Evolutionary conservation across 164 flowering plant species (phyloP).

Genomic region (Berberis thunbergii): DNA sequence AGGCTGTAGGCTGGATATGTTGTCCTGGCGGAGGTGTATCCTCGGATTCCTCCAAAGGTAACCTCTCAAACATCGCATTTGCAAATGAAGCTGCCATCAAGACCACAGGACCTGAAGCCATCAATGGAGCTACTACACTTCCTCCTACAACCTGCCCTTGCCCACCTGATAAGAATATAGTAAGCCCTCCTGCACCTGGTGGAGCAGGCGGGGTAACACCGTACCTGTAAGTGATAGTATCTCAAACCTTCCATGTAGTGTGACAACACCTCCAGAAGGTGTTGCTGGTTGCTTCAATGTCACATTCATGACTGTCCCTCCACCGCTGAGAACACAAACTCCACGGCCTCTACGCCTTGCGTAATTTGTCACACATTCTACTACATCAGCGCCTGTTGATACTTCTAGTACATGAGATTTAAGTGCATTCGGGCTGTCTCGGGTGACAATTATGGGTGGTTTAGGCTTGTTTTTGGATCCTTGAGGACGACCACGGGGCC

Average conservation of each 20-base stretch:
- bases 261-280: conserved; percentile 15
- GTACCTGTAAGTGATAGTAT: conserved; percentile 24
- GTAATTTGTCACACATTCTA: conserved; percentile 15
- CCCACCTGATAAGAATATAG: conserved; percentile 24
- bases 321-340: conserved; percentile 21
- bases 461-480: conserved; percentile 32
- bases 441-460: conserved; percentile 25
- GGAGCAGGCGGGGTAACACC: conserved; percentile 31
- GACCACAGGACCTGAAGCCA: conserved; percentile 24
- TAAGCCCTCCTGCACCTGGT: conserved; percentile 22
- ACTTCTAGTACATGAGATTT: conserved; percentile 24
- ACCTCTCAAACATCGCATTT: conserved; percentile 25
- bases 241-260: conserved; percentile 26
- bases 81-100: conserved; percentile 27
- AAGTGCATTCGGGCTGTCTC: conserved; percentile 25
- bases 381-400: conserved; percentile 20
- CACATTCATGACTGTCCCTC: conserved; percentile 22
- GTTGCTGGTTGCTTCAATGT: conserved; percentile 22
- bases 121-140: conserved; percentile 20
- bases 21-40: conserved; percentile 6
- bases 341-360: conserved; percentile 26
- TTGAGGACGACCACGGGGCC: conserved; percentile 26
- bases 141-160: conserved; percentile 33
- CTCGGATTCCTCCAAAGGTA: conserved; percentile 23
- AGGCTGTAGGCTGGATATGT: conserved; percentile 29